Base-by-base conservation (phyloP, 2,329 filamentous ascomycete genomes). In the Cordyceps militaris region DNA sequence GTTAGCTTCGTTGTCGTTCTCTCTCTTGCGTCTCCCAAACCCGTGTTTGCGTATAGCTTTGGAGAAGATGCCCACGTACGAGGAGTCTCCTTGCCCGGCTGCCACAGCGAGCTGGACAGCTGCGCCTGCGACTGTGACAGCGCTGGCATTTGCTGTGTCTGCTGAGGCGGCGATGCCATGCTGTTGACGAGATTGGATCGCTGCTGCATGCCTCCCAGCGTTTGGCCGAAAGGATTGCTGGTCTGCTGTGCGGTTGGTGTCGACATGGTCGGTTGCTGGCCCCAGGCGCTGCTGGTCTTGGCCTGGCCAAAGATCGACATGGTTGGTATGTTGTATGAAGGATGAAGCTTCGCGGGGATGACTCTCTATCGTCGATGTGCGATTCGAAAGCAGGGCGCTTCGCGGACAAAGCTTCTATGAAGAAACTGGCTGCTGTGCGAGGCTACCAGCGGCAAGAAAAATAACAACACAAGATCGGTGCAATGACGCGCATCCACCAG, bases 51-150 rank as follows among this genome's bases (percentile, higher is more conserved):
- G 4, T 9, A 24, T 19, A 26, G 13, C 21, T 28, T 38, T 24
- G 48, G 21, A 34, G 32, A 34, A 11, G 10, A 9, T 34, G 28
- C 32, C 30, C 40, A 44, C 74, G 56, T 74, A 81, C 79, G 76
- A 53, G 74, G 76, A 23, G 75, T 75, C 44, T 77, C 75, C 63
- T 75, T 78, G 58, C 75, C 76, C 1, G 79, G 78, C 59, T 80
- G 78, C 78, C 79, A 82, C 64, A 80, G 67, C 9, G 79, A 80
- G 62, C 71, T 76, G 13, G 76, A 76, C 14, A 79, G 69, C 62
- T 79, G 71, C 55, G 73, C 77, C 70, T 72, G 76, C 49, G 71
- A 75, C 67, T 73, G 78, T 30, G 70, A 74, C 43, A 77, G 63
- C 59, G 66, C 63, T 21, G 70, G 77, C 67, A 76, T 74, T 64